These are phyloP conservation scores for Jaminaea rosea DNA, from an alignment of 1,284 basidiomycete species.

Conservation along the genomic window DNA sequence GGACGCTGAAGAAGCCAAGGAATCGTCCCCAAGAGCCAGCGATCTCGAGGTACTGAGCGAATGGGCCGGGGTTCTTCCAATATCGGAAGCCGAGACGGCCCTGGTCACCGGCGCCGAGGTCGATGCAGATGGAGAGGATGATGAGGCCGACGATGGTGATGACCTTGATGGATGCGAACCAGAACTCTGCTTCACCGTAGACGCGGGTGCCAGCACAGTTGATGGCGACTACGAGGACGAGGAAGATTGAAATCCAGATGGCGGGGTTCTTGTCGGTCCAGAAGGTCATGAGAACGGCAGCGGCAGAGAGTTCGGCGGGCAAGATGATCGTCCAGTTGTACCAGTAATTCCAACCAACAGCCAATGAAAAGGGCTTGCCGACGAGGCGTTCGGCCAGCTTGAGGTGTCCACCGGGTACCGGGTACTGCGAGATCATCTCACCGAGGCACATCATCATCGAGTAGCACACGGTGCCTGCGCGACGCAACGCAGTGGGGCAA, in stretches of 20 bases:
- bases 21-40: conserved; percentile 55
- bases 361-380: conserved; percentile 60
- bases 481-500: not conserved
- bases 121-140: conserved; percentile 4
- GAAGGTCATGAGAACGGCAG: conserved; percentile 55
- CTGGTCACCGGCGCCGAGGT: conserved; percentile 1
- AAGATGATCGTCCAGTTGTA: conserved; percentile 45
- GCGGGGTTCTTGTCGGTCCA: conserved; percentile 26
- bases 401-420: conserved; percentile 63
- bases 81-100: conserved; percentile 16
- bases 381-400: conserved; percentile 69
- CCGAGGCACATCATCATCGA: conserved; percentile 49
- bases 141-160: conserved; percentile 41
- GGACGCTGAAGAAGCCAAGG: conserved; percentile 45
- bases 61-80: conserved; percentile 49
- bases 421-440: conserved; percentile 54
- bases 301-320: conserved; percentile 68
- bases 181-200: conserved; percentile 49
- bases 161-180: conserved; percentile 47
- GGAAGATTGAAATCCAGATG: conserved; percentile 55
- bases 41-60: conserved; percentile 40
- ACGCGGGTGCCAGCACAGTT: conserved; percentile 59
- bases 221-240: conserved; percentile 64
- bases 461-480: conserved; percentile 18
- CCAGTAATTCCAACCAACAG: conserved; percentile 61